Conservation (phyloP, 148 eudicot species). For the Chenopodium quinoa region DNA sequence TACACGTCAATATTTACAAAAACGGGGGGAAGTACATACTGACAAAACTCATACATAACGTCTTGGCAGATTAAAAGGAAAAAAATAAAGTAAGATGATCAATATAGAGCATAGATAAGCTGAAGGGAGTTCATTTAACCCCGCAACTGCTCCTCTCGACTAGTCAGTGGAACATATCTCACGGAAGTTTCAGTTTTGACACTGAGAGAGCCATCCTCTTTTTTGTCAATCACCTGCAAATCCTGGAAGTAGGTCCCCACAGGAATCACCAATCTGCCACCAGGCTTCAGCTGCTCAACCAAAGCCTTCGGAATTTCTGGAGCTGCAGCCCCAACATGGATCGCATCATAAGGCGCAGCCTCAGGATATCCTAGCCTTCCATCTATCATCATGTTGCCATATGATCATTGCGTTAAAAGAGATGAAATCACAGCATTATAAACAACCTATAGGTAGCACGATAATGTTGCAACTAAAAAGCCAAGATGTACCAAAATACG, state of each 20-base stretch:
- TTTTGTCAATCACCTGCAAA: conserved; percentile 79
- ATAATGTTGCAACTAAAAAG: neutral
- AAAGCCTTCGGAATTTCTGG: conserved; percentile 79
- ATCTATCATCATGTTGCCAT: conserved; percentile 29
- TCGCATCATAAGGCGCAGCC: conserved; percentile 40
- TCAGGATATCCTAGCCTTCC: conserved; percentile 51
- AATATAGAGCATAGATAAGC: neutral
- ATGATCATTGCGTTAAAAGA: neutral
- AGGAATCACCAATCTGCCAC: conserved; percentile 92
- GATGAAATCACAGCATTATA: neutral
- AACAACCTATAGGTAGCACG: neutral
- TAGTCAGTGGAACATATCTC: conserved; percentile 88
- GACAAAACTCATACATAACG: neutral
- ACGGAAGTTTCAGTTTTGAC: conserved; percentile 83
- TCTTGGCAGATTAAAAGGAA: neutral
- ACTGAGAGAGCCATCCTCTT: conserved; percentile 61
- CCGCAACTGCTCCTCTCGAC: conserved; percentile 77
- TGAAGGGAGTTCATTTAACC: conserved; percentile 29
- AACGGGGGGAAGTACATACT: neutral
- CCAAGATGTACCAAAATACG: neutral
- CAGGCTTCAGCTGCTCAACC: conserved; percentile 91
- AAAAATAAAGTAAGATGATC: neutral
- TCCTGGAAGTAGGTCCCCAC: conserved; percentile 92
- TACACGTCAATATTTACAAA: neutral
- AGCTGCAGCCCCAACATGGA: conserved; percentile 85